Evolutionary conservation across 202 grass and related monocot species (phyloP).

Genomic region (Alloteropsis angusta): DNA sequence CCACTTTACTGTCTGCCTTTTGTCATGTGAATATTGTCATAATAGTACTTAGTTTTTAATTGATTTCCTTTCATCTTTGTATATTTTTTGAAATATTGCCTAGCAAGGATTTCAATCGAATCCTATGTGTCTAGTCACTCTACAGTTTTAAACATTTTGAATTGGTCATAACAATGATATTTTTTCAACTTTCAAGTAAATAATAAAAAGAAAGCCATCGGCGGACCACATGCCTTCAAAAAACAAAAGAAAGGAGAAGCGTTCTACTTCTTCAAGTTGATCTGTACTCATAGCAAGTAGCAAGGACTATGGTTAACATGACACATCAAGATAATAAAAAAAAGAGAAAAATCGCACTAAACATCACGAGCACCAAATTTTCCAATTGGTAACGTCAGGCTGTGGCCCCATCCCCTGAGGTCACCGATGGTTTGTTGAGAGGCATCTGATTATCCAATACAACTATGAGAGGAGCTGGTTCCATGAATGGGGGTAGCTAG

Average conservation of each 20-base stretch:
- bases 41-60: not conserved
- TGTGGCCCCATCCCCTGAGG: slow-evolving; percentile 4
- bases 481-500: not conserved
- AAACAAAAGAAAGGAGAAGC: not conserved
- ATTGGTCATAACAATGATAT: not conserved
- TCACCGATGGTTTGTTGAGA: slow-evolving; percentile 8
- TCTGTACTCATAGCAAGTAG: slow-evolving; percentile 25
- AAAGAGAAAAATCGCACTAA: not conserved
- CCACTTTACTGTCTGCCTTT: not conserved
- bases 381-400: slow-evolving; percentile 18
- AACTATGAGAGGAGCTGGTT: not conserved
- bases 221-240: no score
- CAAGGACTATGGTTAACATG: not conserved
- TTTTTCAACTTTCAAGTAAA: not conserved
- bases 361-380: not conserved
- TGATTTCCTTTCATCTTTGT: not conserved
- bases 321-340: slow-evolving; percentile 11
- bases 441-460: slow-evolving; percentile 19
- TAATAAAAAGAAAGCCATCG: not conserved
- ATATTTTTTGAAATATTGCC: not conserved
- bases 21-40: not conserved
- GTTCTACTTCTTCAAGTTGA: not conserved
- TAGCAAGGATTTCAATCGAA: not conserved
- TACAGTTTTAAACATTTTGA: not conserved
- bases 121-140: not conserved